Evolutionary conservation across 163 green algal species (phyloP), one percentile per base, ranked within the genome.

Genomic region (Chloroidium sp.): DNA sequence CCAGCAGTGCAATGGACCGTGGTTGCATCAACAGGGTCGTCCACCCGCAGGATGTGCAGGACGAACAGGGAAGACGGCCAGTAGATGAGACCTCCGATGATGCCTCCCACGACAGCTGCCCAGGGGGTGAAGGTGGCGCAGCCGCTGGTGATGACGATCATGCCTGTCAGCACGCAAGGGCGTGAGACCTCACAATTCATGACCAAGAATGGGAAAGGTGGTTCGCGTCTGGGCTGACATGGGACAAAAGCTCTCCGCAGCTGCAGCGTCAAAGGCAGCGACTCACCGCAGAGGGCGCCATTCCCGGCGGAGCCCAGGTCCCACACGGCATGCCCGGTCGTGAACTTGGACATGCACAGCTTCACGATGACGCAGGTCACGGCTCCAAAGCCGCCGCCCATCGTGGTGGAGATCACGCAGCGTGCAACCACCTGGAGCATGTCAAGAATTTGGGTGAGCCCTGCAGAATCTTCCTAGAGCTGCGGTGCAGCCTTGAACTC

Each of bases 121-220:
- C 87, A 82, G 79, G 87, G 81, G 79, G 83, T 83, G 36, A 89
- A 85, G 12, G 89, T 84, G 3, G 79, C 83, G 84, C 87, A 90
- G 79, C 83, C 84, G 58, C 87, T 83, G 76, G 92, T 96, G 83
- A 95, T 90, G 78, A 90, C 87, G 69, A 93, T 87, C 14, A 93
- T 84, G 64, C 89, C 64, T 72, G 36, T 36, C 36, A 36, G 36
- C 36, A 36, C 88, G 14, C 62, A 78, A 36, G 10, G 10, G 68
- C 10, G 10, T 13, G 12, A 78, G 58, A 78, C 10, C 58, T 68
- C 10, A 59, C 10, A 67, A 13, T 67, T 12, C 75, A 67, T 10
- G 36, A 36, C 36, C 36, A 36, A 36, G 36, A 36, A 36, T 36
- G 36, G 36, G 36, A 36, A 36, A 36, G 36, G 36, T 36, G 36